Evolutionary conservation across 2,329 filamentous ascomycete genomes (phyloP), one percentile per base, ranked within the genome.

Genomic region (Fusarium succisae): DNA sequence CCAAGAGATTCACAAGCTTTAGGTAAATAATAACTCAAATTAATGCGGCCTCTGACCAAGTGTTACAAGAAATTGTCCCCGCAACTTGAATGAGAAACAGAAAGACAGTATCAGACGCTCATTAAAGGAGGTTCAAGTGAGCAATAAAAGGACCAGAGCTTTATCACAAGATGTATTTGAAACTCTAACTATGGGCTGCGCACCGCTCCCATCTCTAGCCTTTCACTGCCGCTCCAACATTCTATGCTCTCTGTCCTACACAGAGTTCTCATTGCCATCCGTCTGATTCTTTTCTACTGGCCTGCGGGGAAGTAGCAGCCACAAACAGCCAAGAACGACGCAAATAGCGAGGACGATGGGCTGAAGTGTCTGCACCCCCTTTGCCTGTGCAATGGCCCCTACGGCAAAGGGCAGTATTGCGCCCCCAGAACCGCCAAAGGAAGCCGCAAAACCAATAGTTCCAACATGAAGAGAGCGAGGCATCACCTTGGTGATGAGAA

Each of bases 111-210:
- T 13, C 13, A 28, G 24, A 22, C 6, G 10, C 1, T 22, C 3
- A 15, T 28, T 14, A 24, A 24, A 20, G 18, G 8, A 28, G 12
- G 20, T 22, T 28, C 3, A 28, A 28, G 9, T 14, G 8, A 6
- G 8, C 6, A 9, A 47, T 28, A 11, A 22, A 47, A 1, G 12
- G 9, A 47, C 8, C 6, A 47, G 4, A 47, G 13, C 6, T 28
- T 47, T 3, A 22, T 8, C 0, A 6, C 18, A 11, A 3, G 8
- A 28, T 47, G 24, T 15, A 22, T 26, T 10, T 9, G 8, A 0
- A 15, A 28, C 12, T 11, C 12, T 47, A 11, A 28, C 2, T 22
- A 28, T 11, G 4, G 12, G 3, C 18, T 10, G 10, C 18, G 8
- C 8, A 15, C 8, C 9, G 3, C 3, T 28, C 0, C 3, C 13